phyloP scores from a whole-genome alignment of 345 rosid species.

The Carallia brachiata region DNA sequence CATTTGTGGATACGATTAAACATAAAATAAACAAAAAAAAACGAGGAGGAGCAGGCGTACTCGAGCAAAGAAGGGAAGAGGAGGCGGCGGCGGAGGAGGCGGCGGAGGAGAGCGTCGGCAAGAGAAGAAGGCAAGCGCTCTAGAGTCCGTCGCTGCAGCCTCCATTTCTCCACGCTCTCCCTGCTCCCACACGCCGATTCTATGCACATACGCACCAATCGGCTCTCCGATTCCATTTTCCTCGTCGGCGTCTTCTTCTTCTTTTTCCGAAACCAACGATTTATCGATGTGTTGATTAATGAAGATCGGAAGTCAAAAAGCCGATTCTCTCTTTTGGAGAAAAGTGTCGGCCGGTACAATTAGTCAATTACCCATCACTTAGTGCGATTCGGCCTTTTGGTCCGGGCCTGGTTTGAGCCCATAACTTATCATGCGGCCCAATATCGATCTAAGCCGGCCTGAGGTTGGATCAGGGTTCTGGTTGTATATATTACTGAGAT shows the following conservation, averaged over 20 bases:
- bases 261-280: neutral
- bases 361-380: no score
- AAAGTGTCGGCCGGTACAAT: no score
- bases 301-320: neutral
- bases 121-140: conserved; percentile 73
- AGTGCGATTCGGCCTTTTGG: no score
- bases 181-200: conserved; percentile 66
- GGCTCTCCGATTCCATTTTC: conserved; percentile 38
- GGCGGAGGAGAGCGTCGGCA: conserved; percentile 67
- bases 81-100: conserved; percentile 63
- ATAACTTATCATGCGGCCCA: no score
- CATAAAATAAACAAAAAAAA: no score
- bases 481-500: no score
- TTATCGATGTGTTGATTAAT: neutral
- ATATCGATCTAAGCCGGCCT: no score
- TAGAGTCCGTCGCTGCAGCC: conserved; percentile 68
- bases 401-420: no score
- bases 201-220: conserved; percentile 60
- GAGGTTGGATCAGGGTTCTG: no score
- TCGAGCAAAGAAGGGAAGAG: conserved; percentile 91
- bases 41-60: conserved; percentile 28
- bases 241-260: neutral
- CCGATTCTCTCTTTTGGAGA: no score
- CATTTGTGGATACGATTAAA: neutral
- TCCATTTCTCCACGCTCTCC: conserved; percentile 68